Evolutionary conservation across 768 basidiomycete genomes (phyloP).

Genomic region (Auricularia cornea): DNA sequence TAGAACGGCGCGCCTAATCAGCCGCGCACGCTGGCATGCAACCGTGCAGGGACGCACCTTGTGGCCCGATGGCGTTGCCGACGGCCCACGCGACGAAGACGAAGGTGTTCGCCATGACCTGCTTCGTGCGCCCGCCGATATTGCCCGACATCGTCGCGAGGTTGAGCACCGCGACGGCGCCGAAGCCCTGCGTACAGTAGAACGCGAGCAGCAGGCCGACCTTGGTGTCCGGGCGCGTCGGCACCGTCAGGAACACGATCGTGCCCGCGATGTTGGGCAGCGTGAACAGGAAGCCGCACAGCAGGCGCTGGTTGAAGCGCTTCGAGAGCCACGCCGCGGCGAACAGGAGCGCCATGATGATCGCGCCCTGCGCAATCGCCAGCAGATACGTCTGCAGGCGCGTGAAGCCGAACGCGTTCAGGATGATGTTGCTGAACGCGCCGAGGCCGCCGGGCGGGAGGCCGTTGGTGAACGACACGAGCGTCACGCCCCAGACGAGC

Average conservation of each 20-base stretch:
- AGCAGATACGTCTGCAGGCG: slow-evolving; percentile 43
- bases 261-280: slow-evolving; percentile 43
- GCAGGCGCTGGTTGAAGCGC: slow-evolving; percentile 35
- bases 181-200: slow-evolving; percentile 41
- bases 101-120: slow-evolving; percentile 38
- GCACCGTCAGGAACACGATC: slow-evolving; percentile 39
- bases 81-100: slow-evolving; percentile 46
- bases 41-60: slow-evolving; percentile 20
- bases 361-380: slow-evolving; percentile 25
- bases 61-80: slow-evolving; percentile 41
- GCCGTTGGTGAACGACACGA: slow-evolving; percentile 42
- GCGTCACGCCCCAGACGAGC: slow-evolving; percentile 36
- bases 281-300: slow-evolving; percentile 39
- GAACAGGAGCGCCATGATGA: slow-evolving; percentile 39
- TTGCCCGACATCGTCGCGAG: slow-evolving; percentile 40
- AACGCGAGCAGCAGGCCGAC: slow-evolving; percentile 43
- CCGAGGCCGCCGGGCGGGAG: slow-evolving; percentile 41
- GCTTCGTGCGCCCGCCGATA: slow-evolving; percentile 43
- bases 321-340: slow-evolving; percentile 35
- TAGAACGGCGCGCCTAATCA: slow-evolving; percentile 3
- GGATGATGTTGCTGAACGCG: slow-evolving; percentile 46
- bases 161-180: slow-evolving; percentile 39
- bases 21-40: neutral
- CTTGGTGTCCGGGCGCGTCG: slow-evolving; percentile 31
- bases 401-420: slow-evolving; percentile 40